Percentiles rank a stretch among this genome's conserved stretches.
These are phyloP conservation scores for Dictyostelium intermedium DNA, from an alignment of 78 protist species.

Conservation along the genomic window DNA sequence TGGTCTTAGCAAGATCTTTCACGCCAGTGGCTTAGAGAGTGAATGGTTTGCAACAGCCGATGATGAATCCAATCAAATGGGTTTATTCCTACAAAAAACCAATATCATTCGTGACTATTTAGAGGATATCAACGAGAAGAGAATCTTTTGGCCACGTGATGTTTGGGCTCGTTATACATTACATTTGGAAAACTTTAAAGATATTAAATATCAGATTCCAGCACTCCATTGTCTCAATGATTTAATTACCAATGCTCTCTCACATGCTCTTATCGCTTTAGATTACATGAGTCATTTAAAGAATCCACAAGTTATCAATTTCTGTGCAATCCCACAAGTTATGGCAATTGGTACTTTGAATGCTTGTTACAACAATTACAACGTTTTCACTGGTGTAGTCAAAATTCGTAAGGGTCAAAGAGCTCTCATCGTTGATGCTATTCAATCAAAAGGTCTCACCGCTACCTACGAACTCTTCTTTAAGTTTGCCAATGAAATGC, in stretches of 20 bases:
- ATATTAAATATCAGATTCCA: neutral
- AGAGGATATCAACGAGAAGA: slow-evolving; percentile 91
- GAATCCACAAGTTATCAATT: slow-evolving; percentile 81
- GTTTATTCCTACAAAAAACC: slow-evolving; percentile 96
- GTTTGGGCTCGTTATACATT: slow-evolving; percentile 77
- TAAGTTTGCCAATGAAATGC: slow-evolving; percentile 53
- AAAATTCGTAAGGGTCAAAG: slow-evolving; percentile 95
- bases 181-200: slow-evolving; percentile 39
- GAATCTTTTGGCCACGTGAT: slow-evolving; percentile 96
- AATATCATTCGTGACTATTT: slow-evolving; percentile 96
- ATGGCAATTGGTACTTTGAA: slow-evolving; percentile 97
- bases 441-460: slow-evolving; percentile 31
- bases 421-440: slow-evolving; percentile 60
- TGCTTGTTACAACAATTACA: slow-evolving; percentile 88
- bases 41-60: slow-evolving; percentile 69
- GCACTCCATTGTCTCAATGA: slow-evolving; percentile 94
- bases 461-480: slow-evolving; percentile 56
- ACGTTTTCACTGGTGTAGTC: slow-evolving; percentile 90
- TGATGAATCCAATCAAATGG: slow-evolving; percentile 91
- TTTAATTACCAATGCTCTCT: slow-evolving; percentile 92
- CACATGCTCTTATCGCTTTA: slow-evolving; percentile 84
- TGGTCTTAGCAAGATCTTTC: slow-evolving; percentile 91
- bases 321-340: slow-evolving; percentile 98
- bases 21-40: slow-evolving; percentile 87
- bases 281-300: slow-evolving; percentile 85